Evolutionary conservation across 2,329 filamentous ascomycete species (phyloP), one percentile per base, ranked within the genome.

Genomic region (Trichoderma sp.): DNA sequence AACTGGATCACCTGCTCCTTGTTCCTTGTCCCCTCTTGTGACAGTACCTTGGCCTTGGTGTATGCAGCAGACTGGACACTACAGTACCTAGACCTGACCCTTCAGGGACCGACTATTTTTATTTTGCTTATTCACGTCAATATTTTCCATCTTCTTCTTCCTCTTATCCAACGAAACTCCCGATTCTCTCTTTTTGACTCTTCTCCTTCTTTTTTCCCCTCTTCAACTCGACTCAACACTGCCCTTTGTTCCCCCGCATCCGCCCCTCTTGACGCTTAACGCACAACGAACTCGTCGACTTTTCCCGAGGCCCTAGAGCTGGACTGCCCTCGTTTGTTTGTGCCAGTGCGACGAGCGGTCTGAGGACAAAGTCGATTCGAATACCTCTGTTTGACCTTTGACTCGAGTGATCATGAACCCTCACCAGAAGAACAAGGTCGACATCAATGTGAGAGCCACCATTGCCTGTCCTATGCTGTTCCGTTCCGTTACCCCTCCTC

Each of bases 391-490:
- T 28, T 28, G 50, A n/a, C 55, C 20, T 1, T 20, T 43, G 13
- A 28, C 26, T 23, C 23, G n/a, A 63, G 39, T 70, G 69, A 86
- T 77, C 75, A 97, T 98, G 94, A 98, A 98, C 83, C 95, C 95
- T 77, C 94, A 95, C 82, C 93, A 98, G 88, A 95, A 97, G 88
- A 98, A 98, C 88, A 98, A 99, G 88, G 88, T 98, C 79, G 96
- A 99, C 84, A 88, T 98, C 84, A 95, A 89, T 87, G 96, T 98
- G 85, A 86, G 66, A 67, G 23, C 34, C 39, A 26, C 6, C 55
- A 39, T 55, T 36, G n/a, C 32, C 30, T 13, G 12, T 43, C 55
- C 13, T 8, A 30, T 58, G 17, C 43, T 36, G n/a, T 36, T 26
- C 20, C 8, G 17, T 34, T n/a, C 53, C 30, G 50, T 67, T 62